phyloP scores from a whole-genome alignment of 1,284 basidiomycete species.

The Naganishia liquefaciens region DNA sequence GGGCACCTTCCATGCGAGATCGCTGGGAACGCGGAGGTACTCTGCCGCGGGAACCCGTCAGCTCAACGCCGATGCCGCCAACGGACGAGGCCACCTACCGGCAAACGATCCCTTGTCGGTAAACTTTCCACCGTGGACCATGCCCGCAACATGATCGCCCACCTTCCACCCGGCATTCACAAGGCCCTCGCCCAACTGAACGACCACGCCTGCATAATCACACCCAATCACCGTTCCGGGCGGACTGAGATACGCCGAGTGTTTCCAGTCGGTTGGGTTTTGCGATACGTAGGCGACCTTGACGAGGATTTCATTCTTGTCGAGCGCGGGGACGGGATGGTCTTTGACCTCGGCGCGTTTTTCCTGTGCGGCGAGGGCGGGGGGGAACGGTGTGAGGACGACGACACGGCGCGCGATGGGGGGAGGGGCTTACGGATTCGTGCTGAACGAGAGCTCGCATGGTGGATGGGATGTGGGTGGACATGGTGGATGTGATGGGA shows the following conservation, averaged over 20 bases:
- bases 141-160: constrained; percentile 58
- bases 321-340: constrained; percentile 42
- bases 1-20: constrained; percentile 40
- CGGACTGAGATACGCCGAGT: constrained; percentile 39
- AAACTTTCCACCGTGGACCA: constrained; percentile 56
- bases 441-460: constrained; percentile 43
- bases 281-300: constrained; percentile 48
- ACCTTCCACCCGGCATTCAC: constrained; percentile 40
- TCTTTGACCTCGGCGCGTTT: constrained; percentile 39
- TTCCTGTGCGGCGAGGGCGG: constrained; percentile 21
- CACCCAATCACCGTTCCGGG: constrained; percentile 53
- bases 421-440: constrained; percentile 32
- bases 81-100: background rate
- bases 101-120: constrained; percentile 50
- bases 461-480: constrained; percentile 35
- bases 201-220: constrained; percentile 58
- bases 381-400: background rate
- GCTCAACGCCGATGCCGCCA: background rate
- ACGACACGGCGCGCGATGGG: too few relatives aligned
- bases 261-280: constrained; percentile 53
- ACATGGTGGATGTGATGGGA: constrained; percentile 13
- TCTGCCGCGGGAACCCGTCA: constrained; percentile 37
- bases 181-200: constrained; percentile 49
- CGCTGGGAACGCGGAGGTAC: constrained; percentile 49
- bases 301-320: constrained; percentile 48